Base-by-base conservation (phyloP, 345 rosid species). In the Populus tremula region DNA sequence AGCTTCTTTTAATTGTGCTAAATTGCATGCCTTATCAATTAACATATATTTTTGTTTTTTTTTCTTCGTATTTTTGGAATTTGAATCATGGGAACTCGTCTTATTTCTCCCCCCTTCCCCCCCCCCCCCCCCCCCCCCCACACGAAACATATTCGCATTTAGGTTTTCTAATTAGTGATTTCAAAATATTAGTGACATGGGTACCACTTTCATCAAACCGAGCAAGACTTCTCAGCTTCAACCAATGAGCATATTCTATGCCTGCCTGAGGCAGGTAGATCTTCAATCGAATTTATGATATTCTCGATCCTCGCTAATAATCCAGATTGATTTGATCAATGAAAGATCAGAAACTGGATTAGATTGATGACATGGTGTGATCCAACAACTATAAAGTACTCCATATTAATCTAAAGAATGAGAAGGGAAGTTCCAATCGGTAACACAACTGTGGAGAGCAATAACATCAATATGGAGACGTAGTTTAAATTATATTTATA, bases 361-460 rank as follows among this genome's bases (percentile, higher is more conserved):
- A 41, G 80, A 39, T 70, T 77, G 80, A 78, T 83, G 83, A 74
- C 76, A 76, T 77, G 86, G 79, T 4, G 35, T 18, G 75, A 5
- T 64, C 53, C 72, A 66, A 33, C 20, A 62, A 49, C 25, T 35
- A 18, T 4, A 35, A 21, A 21, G 49, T 29, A 5, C 38, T 23
- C 8, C 29, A n/a, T 13, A 38, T 2, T 12, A 5, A 70, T 53
- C 8, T 6, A 31, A 49, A 9, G 62, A 5, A 18, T 36, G 49
- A 36, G n/a, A 72, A 39, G 13, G 20, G 47, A 54, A 33, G 41
- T 71, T 53, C 64, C 23, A 4, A 5, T 53, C 1, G 23, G 71
- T 29, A 29, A 29, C 31, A 29, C 31, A 21, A n/a, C 41, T 59
- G 83, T 83, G 86, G 82, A 77, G 77, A 68, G 35, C 71, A 81